Percentiles rank a stretch among this genome's conserved stretches.
Conservation (phyloP, 2,329 filamentous ascomycete genomes). For the Ceratocystiopsis sp. region DNA sequence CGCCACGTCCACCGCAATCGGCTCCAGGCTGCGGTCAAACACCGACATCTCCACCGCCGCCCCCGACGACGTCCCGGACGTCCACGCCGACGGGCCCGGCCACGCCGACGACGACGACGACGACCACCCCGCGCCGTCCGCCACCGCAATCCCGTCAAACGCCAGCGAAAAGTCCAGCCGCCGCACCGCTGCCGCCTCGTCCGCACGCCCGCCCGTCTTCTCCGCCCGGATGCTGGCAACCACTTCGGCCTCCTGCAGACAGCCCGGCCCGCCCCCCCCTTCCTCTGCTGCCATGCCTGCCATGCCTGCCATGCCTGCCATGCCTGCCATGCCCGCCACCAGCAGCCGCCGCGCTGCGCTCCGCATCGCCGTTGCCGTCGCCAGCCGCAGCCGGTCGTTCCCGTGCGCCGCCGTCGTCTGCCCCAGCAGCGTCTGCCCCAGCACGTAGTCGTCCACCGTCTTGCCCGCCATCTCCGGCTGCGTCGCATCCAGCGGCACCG, state of each 20-base stretch:
- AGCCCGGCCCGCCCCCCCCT: too few relatives aligned
- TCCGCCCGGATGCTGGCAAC: slow-evolving; percentile 22
- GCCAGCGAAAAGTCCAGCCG: slow-evolving; percentile 39
- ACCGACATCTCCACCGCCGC: slow-evolving; percentile 47
- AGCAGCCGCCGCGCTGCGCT: slow-evolving; percentile 17
- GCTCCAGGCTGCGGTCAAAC: slow-evolving; percentile 53
- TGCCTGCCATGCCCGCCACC: slow-evolving; percentile 4
- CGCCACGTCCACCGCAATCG: slow-evolving; percentile 61
- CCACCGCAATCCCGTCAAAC: slow-evolving; percentile 41
- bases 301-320: slow-evolving; percentile 3
- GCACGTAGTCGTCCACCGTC: slow-evolving; percentile 30
- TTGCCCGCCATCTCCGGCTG: slow-evolving; percentile 35
- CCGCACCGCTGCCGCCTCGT: slow-evolving; percentile 16
- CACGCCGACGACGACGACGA: slow-evolving; percentile 14
- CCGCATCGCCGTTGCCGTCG: slow-evolving; percentile 18
- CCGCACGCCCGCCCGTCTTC: slow-evolving; percentile 20
- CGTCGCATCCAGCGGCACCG: slow-evolving; percentile 41
- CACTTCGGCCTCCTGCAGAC: slow-evolving; percentile 17
- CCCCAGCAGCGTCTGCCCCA: slow-evolving; percentile 32
- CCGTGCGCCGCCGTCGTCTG: slow-evolving; percentile 20
- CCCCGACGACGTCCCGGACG: slow-evolving; percentile 12
- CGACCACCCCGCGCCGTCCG: slow-evolving; percentile 16
- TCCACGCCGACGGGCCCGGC: slow-evolving; percentile 14
- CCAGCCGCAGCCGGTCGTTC: slow-evolving; percentile 12
- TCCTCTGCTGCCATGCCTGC: too few relatives aligned